Conservation (phyloP, 2,329 filamentous ascomycete species). For the Neocatenulostroma microsporum region DNA sequence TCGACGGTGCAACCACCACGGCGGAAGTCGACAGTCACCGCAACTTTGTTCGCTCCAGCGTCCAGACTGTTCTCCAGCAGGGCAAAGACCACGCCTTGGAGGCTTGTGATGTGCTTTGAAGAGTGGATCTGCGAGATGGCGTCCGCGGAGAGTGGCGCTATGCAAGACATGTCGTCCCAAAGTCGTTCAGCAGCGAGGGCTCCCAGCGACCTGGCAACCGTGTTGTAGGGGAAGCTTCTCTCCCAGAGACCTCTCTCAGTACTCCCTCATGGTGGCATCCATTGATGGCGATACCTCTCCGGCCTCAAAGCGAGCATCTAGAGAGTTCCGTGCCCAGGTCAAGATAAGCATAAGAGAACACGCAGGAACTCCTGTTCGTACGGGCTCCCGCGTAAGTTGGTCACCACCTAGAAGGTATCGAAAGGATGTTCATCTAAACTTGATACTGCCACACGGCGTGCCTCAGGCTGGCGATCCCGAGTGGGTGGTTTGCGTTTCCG, state of each 20-base stretch:
- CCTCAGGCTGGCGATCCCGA: too few relatives aligned
- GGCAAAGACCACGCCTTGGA: constrained; percentile 63
- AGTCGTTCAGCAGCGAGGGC: too few relatives aligned
- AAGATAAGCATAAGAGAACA: too few relatives aligned
- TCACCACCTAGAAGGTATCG: too few relatives aligned
- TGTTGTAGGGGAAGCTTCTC: too few relatives aligned
- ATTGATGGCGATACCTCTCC: constrained; percentile 4
- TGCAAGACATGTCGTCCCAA: constrained; percentile 14
- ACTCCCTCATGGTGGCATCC: constrained; percentile 5
- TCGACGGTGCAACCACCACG: constrained; percentile 72
- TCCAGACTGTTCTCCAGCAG: constrained; percentile 81
- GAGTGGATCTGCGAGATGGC: constrained; percentile 65
- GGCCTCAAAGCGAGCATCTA: neutral
- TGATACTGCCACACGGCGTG: too few relatives aligned
- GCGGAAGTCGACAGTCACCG: constrained; percentile 63
- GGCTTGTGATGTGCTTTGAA: constrained; percentile 66
- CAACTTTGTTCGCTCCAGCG: constrained; percentile 61
- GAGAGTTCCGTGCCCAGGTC: neutral
- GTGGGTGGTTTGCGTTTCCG: too few relatives aligned
- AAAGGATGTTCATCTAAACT: too few relatives aligned
- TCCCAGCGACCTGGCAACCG: too few relatives aligned
- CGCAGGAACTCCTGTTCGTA: too few relatives aligned
- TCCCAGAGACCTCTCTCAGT: too few relatives aligned
- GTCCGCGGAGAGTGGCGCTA: constrained; percentile 20
- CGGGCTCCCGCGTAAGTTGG: too few relatives aligned